Evolutionary conservation across 1,139 yeast genomes (phyloP), one percentile per base, ranked within the genome.

Genomic region (Groenewaldozyma auringiensis): DNA sequence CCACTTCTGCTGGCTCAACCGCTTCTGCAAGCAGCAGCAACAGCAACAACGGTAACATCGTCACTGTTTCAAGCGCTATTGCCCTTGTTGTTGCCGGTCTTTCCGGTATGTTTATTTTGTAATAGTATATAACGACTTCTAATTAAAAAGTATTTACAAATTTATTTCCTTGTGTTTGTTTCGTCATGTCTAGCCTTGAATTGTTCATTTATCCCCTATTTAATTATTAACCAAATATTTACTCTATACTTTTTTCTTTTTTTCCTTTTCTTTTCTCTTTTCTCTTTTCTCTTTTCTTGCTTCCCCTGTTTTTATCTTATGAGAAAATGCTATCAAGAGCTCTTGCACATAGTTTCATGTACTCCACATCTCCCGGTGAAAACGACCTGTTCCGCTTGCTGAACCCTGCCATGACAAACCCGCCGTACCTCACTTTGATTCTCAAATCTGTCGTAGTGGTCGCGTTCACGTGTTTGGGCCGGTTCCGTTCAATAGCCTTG

Each of bases 381-480:
- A 76, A 66, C 2, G 57, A 61, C 9, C 65, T 62, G 21, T 61
- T 58, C 0, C 49, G 47, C 35, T 67, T 63, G 43, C 67, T 68
- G 55, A 79, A 78, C 11, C 75, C 71, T 1, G 75, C 79, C 53
- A 81, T 66, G 37, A 81, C 57, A 52, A 69, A 80, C 0, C 86
- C 86, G 1, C 83, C 82, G 14, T 76, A 68, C 50, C 76, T 68
- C 48, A 74, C 64, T 51, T 68, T 43, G 18, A 43, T 34, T 18
- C 21, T 25, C 34, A 43, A 6, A n/a, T 18, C 36, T 31, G 40
- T 37, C 18, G 39, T 35, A 20, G 38, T 36, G 20, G 17, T 21
- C 9, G n/a, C 29, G 11, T 25, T 25, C 9, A 25, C 29, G 11
- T 25, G 29, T 25, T 25, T 25, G 11, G 29, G 29, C 11, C 29